These are phyloP conservation scores for Plectosphaerella cucumerina DNA, from an alignment of 2,329 filamentous ascomycete species.

Conservation along the genomic window DNA sequence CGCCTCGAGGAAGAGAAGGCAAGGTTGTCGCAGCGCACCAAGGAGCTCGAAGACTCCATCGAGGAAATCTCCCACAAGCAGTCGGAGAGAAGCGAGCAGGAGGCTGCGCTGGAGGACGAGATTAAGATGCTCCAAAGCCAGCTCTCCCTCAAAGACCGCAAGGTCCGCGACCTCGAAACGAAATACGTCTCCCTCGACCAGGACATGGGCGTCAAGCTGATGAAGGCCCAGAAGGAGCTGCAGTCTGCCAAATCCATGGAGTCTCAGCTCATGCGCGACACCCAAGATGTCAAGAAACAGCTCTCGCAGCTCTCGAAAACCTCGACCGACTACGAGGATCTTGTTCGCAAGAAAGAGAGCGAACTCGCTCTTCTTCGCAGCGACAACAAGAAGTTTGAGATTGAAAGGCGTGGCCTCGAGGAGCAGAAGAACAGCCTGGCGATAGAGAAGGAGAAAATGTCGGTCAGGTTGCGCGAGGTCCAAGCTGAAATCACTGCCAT, in stretches of 20 bases:
- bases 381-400: constrained; percentile 79
- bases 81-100: constrained; percentile 69
- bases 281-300: constrained; percentile 77
- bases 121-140: constrained; percentile 91
- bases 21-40: constrained; percentile 62
- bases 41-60: constrained; percentile 67
- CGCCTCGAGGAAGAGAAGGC: constrained; percentile 84
- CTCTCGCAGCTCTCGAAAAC: constrained; percentile 84
- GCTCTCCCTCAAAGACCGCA: constrained; percentile 81
- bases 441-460: constrained; percentile 74
- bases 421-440: constrained; percentile 69
- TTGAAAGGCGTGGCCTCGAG: constrained; percentile 74
- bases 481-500: constrained; percentile 86
- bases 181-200: constrained; percentile 83
- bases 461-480: constrained; percentile 72
- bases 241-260: constrained; percentile 69
- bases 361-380: constrained; percentile 80
- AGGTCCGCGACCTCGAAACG: constrained; percentile 79
- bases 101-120: constrained; percentile 75
- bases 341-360: constrained; percentile 90
- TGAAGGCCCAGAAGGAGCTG: constrained; percentile 73
- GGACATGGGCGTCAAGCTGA: constrained; percentile 81
- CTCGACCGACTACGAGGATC: constrained; percentile 90
- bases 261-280: constrained; percentile 73
- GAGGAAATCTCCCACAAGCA: constrained; percentile 66